Percentiles rank a stretch among this genome's conserved stretches.
These are phyloP conservation scores for peach (Prunus persica) DNA, from an alignment of 306 rosid genomes.

Conservation along the genomic window Prunus_persica_NCBIv2 NC_034014.1:2715501-2716000, in stretches of 20 bases:
- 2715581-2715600: too few species aligned
- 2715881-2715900: constrained; percentile 44
- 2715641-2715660: constrained; percentile 50
- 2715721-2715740: constrained; percentile 83
- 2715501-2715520: too few species aligned
- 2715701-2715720: constrained; percentile 85
- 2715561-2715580: too few species aligned
- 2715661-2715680: constrained; percentile 90
- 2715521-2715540: too few species aligned
- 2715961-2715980: too few species aligned
- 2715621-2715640: not conserved
- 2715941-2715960: too few species aligned
- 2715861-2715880: constrained; percentile 40
- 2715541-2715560: too few species aligned
- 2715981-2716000: too few species aligned
- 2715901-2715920: not conserved
- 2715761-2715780: not conserved
- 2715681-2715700: constrained; percentile 77
- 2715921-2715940: not conserved
- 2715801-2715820: not conserved
- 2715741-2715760: constrained; percentile 30
- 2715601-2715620: not conserved
- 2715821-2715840: not conserved
- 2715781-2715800: not conserved
- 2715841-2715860: constrained; percentile 59